Conservation (phyloP, 306 rosid species). For the Argentina anserina region DNA sequence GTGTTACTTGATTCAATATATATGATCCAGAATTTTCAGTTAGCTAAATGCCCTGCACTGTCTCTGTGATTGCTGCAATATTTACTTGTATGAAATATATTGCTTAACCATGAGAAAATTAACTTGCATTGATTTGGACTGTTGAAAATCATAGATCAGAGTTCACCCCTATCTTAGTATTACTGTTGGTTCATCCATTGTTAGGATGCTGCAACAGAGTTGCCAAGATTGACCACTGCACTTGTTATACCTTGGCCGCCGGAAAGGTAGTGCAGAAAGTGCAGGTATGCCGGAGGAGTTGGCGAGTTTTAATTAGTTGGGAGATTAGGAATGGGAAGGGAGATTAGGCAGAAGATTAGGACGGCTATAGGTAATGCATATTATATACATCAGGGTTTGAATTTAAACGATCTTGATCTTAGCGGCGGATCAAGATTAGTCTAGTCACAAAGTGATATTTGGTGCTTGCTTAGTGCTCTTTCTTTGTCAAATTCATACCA, state of each 20-base stretch:
- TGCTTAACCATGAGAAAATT: not conserved
- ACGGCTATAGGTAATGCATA: not conserved
- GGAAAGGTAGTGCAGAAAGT: constrained; percentile 1
- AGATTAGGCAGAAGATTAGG: constrained; percentile 7
- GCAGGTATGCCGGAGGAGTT: not conserved
- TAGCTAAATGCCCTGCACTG: not conserved
- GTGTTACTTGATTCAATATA: not conserved
- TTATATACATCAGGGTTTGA: not conserved
- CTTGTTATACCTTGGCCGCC: not conserved
- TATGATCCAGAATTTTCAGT: not conserved
- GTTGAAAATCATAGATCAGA: not conserved
- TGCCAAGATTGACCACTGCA: not conserved
- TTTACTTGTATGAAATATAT: not conserved
- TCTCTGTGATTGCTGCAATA: not conserved
- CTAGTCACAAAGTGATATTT: not conserved
- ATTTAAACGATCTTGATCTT: not conserved
- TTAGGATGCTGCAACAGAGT: not conserved
- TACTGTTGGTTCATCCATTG: not conserved
- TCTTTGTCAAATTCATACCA: not conserved
- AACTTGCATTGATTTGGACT: not conserved
- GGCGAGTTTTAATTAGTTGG: constrained; percentile 2
- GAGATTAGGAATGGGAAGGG: not conserved
- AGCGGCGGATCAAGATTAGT: not conserved
- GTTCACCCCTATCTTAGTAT: not conserved
- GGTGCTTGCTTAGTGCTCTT: constrained; percentile 11